Percentiles rank a stretch among this genome's conserved stretches.
Evolutionary conservation across 2,329 filamentous ascomycete species (phyloP).

Genomic region (Xenosphaeropsis pyriputrescens): DNA sequence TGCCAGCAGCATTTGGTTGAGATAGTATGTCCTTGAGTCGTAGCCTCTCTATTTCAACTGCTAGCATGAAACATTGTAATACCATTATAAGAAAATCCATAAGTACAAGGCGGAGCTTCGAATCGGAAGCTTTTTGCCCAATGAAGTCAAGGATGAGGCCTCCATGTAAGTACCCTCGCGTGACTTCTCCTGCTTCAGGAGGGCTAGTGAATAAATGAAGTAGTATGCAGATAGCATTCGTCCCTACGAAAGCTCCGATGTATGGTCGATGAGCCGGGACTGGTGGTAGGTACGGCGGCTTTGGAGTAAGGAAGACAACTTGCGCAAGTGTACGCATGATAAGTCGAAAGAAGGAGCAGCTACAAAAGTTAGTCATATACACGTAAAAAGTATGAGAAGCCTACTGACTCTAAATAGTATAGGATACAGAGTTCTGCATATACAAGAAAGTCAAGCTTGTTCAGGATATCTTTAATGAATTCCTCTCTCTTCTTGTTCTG

Average conservation of each 20-base stretch:
- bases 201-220: constrained; percentile 40
- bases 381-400: neutral
- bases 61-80: constrained; percentile 49
- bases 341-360: constrained; percentile 50
- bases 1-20: neutral
- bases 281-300: constrained; percentile 35
- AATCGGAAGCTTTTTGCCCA: constrained; percentile 47
- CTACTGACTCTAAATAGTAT: constrained; percentile 57
- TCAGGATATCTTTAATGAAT: constrained; percentile 44
- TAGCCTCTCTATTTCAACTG: constrained; percentile 45
- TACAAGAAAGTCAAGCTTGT: constrained; percentile 45
- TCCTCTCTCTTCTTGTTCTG: constrained; percentile 35
- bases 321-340: constrained; percentile 42
- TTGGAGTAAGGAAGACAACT: constrained; percentile 47
- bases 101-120: constrained; percentile 36
- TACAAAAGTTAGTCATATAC: constrained; percentile 16
- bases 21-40: constrained; percentile 25
- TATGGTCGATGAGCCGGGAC: constrained; percentile 39
- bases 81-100: constrained; percentile 39
- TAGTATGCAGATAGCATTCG: constrained; percentile 45
- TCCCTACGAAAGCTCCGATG: constrained; percentile 39
- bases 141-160: constrained; percentile 55
- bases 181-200: constrained; percentile 41
- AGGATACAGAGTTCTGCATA: constrained; percentile 49
- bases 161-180: constrained; percentile 51